Conservation (phyloP, 2,329 filamentous ascomycete species). For the Verticillium alfalfae region DNA sequence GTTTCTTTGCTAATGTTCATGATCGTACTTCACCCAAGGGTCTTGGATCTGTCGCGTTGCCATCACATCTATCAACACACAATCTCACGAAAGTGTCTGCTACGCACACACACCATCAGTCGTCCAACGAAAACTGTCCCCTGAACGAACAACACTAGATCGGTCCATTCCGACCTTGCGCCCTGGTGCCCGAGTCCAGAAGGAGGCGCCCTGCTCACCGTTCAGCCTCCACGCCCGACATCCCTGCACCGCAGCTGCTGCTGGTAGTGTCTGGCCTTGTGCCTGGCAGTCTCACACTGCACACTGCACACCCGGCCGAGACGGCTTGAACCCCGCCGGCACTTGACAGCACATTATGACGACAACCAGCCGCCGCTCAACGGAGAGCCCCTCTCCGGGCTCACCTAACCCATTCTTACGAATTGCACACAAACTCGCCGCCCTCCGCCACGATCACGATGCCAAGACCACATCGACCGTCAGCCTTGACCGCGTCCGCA, state of each 20-base stretch:
- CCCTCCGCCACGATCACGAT: slow-evolving; percentile 1
- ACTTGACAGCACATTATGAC: neutral
- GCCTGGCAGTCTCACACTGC: neutral
- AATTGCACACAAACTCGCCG: slow-evolving; percentile 8
- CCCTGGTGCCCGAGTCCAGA: too few species aligned
- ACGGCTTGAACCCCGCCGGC: neutral
- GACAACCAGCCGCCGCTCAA: neutral
- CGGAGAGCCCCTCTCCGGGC: neutral
- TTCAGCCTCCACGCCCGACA: too few species aligned
- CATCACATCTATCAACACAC: too few species aligned
- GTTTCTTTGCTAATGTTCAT: neutral
- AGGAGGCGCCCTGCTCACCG: too few species aligned
- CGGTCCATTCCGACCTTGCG: neutral
- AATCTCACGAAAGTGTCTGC: too few species aligned
- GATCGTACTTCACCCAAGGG: neutral
- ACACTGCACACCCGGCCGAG: neutral
- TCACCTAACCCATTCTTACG: slow-evolving; percentile 12
- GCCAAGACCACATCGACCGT: neutral
- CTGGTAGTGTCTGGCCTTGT: neutral
- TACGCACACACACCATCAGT: too few species aligned
- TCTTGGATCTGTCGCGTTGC: neutral
- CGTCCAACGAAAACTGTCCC: too few species aligned
- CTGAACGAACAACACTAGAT: neutral
- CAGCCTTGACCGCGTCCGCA: neutral
- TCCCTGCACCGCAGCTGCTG: too few species aligned